Base-by-base conservation (phyloP, 2,329 filamentous ascomycete genomes). In the Epichloe gansuensis region DNA sequence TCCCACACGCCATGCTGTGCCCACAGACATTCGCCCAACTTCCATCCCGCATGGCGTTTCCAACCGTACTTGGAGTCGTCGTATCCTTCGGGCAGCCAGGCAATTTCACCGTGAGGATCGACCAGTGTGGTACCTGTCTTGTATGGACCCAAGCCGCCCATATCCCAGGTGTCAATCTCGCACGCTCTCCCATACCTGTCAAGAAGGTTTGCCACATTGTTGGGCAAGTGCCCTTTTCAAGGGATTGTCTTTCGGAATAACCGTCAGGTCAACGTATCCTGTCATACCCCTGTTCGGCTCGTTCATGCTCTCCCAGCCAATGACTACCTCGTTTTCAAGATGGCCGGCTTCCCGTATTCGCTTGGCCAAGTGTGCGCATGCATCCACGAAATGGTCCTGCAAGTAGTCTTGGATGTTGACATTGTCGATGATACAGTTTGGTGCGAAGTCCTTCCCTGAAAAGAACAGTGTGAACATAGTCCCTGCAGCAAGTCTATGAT, bases 1-100 rank as follows among this genome's bases (percentile, higher is more conserved):
- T 98, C 89, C 93, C 93, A 98, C 5, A 98, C 82, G 1, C 91
- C 91, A 66, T 98, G 91, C 63, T 96, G 91, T 3, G 93, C 91
- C 93, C 93, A 98, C 42, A 98, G 67, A 63, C 93, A 97, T 67
- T 94, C 82, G n/a, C 93, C 93, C 17, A 98, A 72, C 66, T 85
- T 91, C 93, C 93, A 98, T 7, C 76, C 84, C 0, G 86, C 78
- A 63, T 95, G 88, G 58, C 93, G 81, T 65, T 86, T 90, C 83
- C 88, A 98, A 38, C 88, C 88, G 66, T 98, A 98, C 57, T 82
- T 80, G 12, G 81, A 83, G 59, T 98, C 93, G 61, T 95, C 86
- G 65, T 91, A 89, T 54, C 82, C 83, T n/a, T 73, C 72, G 2
- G 88, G 82, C 25, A 98, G 70, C 93, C 93, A 98, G 1, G 87